Base-by-base conservation (phyloP, 1,284 basidiomycete genomes). In the Cutaneotrichosporon spelunceum region DNA sequence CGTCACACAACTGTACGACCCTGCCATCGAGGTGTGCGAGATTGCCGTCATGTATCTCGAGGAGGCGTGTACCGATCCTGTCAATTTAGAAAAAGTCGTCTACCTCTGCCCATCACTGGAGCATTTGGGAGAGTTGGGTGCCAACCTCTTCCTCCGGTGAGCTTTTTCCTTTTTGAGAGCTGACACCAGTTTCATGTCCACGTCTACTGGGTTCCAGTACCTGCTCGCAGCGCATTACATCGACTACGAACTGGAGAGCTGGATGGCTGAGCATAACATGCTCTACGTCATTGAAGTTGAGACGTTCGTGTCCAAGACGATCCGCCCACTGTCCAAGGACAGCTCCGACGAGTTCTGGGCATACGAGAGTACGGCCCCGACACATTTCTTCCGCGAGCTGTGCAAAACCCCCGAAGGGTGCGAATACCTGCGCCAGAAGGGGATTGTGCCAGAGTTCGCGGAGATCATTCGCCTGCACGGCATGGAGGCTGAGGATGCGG, bases 381-480 rank as follows among this genome's bases (percentile, higher is more conserved):
- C 90, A 4, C 95, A 99, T 76, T 98, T 99, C 79, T 96, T 98
- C 70, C 94, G 95, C 24, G 93, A 98, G 76, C 90, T 99, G 82
- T 89, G 92, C 49, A 97, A 97, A 77, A 99, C 96, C 1, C 88
- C 89, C 55, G 87, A 94, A 58, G 96, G 96, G 0, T 95, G 93
- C 76, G 88, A 90, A 72, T 87, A 95, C 14, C 80, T 99, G 48
- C 84, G 87, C 58, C 90, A 93, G 63, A 93, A 90, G 70, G 92
- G 91, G 0, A 92, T 99, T 73, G 94, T 99, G 72, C 78, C 83
- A 8, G 91, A 95, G 63, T 97, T 98, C 75, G 88, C 91, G 0
- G 88, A 92, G 65, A 90, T 94, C 68, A 91, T 99, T 60, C 85
- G 91, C 19, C 84, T 88, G 67, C 91, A 99, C 76, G 90, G 88